Evolutionary conservation across 352 stramenopile genomes (phyloP), one percentile per base, ranked within the genome.

Genomic region (Phytophthora palmivora): DNA sequence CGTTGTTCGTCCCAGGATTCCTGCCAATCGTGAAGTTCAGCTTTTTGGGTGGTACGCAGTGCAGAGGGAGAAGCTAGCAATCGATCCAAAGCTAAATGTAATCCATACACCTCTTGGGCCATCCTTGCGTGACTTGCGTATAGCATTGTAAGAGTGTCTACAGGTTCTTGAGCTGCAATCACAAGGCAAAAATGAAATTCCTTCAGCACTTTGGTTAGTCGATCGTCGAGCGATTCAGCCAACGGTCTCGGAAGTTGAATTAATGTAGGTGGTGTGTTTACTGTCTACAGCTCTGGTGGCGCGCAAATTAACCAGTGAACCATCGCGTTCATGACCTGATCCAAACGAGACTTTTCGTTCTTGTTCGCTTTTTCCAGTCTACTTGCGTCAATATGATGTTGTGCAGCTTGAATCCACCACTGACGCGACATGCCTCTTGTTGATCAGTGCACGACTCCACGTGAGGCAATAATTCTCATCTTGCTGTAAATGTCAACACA

Each of bases 401-500:
- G 21, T 3, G 46, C 47, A 24, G 47, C 33, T 28, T 22, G 39
- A 30, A 52, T 30, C 57, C 47, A 66, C 47, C 47, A 58, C 19
- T 57, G 36, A 26, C 55, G 36, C 2, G 55, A 15, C 22, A 57
- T 57, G 30, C 36, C 55, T 14, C 46, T 55, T 48, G 7, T 57
- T 30, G 6, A 11, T 24, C 6, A 66, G 28, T 18, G 42, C 18
- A 4, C n/a, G 34, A 32, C 41, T 46, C 46, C 48, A 58, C 32
- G 39, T 21, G 47, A 58, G 4, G 57, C 48, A 32, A 30, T 47
- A 22, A 58, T 16, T 12, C 46, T 32, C 1, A 58, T 14, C 24
- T 52, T 53, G 18, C 18, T 66, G 57, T 59, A 66, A 41, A 66
- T 53, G 22, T 66, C 47, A 4, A 58, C 28, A 58, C 32, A 54